Conservation (phyloP, 2,329 filamentous ascomycete genomes). For the Onygenales sp. region DNA sequence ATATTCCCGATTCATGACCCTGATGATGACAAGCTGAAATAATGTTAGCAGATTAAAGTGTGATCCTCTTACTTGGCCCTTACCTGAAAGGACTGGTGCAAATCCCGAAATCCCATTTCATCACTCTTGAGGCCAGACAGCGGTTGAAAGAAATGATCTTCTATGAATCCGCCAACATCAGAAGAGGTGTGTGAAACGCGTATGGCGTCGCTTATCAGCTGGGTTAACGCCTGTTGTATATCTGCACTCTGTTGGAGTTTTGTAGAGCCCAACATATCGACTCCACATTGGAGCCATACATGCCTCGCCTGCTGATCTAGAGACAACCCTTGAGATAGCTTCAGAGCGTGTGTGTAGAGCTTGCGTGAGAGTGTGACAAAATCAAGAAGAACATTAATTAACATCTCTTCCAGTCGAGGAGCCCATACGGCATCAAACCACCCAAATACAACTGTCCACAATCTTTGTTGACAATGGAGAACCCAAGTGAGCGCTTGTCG, state of each 20-base stretch:
- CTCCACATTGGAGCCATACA: conserved; percentile 22
- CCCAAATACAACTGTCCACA: conserved; percentile 21
- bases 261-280: conserved; percentile 19
- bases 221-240: conserved; percentile 22
- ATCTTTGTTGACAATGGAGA: conserved; percentile 23
- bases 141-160: conserved; percentile 18
- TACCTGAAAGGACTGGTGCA: conserved; percentile 26
- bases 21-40: conserved; percentile 13
- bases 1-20: conserved; percentile 9
- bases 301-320: conserved; percentile 20
- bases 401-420: conserved; percentile 11
- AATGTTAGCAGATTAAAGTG: conserved; percentile 2
- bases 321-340: conserved; percentile 11
- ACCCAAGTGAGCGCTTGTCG: conserved; percentile 26
- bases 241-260: conserved; percentile 14
- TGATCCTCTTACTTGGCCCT: conserved; percentile 1
- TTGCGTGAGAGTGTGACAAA: conserved; percentile 18
- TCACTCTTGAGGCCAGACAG: conserved; percentile 17
- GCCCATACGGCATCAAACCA: conserved; percentile 17
- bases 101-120: conserved; percentile 10
- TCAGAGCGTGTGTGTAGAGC: conserved; percentile 15
- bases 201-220: conserved; percentile 20
- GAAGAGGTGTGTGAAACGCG: conserved; percentile 13
- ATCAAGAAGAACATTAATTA: conserved; percentile 15
- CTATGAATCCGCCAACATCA: conserved; percentile 15